Conservation (phyloP, 2,329 filamentous ascomycete genomes). For the Venturia asperata region DNA sequence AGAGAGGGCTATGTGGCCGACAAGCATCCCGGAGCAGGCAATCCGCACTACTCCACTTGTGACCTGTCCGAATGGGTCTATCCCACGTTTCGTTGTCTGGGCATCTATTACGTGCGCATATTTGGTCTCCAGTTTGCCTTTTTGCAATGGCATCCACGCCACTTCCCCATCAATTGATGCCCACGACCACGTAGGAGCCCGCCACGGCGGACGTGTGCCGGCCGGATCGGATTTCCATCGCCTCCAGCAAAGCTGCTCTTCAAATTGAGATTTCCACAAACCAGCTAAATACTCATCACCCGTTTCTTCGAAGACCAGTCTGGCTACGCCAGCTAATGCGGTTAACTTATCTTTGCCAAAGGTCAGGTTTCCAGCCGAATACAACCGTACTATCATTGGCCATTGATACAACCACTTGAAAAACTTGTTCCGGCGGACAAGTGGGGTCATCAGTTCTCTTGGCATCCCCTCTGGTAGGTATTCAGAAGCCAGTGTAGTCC, state of each 20-base stretch:
- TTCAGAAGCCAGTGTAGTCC: not conserved
- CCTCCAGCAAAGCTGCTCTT: not conserved
- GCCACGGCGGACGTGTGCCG: not conserved
- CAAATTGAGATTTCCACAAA: not conserved
- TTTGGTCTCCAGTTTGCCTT: not conserved
- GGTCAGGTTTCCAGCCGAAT: slow-evolving; percentile 7
- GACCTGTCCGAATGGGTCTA: not conserved
- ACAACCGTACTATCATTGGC: not conserved
- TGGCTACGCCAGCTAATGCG: slow-evolving; percentile 7
- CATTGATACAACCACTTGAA: slow-evolving; percentile 10
- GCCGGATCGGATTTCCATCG: not conserved
- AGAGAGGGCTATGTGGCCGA: not conserved
- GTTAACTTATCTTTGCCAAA: slow-evolving; percentile 4
- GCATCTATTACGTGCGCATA: not conserved
- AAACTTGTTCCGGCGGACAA: not conserved
- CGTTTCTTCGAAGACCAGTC: not conserved
- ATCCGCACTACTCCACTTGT: not conserved
- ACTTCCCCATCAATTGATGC: slow-evolving; percentile 1
- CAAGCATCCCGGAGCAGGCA: not conserved
- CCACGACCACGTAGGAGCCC: slow-evolving; percentile 8
- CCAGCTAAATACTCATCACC: slow-evolving; percentile 11
- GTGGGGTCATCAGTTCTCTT: not conserved
- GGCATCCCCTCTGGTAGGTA: not conserved
- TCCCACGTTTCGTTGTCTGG: not conserved
- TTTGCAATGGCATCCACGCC: not conserved